These are phyloP conservation scores for Sporothrix dimorphospora DNA, from an alignment of 2,329 filamentous ascomycete genomes.

Conservation along the genomic window DNA sequence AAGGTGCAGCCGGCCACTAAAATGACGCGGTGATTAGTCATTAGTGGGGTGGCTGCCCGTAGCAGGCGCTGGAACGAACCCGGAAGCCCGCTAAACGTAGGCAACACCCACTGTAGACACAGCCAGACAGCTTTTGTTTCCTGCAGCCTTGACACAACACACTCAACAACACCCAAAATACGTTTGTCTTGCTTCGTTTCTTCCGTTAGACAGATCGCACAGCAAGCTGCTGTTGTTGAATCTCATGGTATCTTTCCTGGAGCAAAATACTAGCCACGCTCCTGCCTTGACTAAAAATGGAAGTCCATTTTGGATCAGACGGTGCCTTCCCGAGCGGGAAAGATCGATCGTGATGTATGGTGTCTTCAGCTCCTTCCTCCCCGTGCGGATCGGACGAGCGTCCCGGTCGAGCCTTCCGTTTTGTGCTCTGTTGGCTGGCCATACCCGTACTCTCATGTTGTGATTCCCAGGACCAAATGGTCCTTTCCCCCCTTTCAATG, in stretches of 20 bases:
- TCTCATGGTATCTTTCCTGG: background rate
- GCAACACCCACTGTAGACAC: background rate
- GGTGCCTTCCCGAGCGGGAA: background rate
- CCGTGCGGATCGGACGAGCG: background rate
- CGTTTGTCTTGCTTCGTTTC: background rate
- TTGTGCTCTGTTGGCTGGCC: background rate
- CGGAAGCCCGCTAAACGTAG: background rate
- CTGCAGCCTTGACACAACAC: background rate
- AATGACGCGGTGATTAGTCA: constrained; percentile 25
- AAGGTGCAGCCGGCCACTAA: background rate
- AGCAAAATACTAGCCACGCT: background rate
- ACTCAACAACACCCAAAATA: background rate
- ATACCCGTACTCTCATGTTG: background rate
- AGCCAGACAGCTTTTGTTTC: background rate
- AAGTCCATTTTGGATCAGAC: background rate
- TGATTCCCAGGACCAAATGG: background rate
- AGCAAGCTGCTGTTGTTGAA: background rate
- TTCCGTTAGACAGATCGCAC: background rate
- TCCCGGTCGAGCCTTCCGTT: background rate
- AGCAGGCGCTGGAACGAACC: background rate
- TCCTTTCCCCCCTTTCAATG: background rate
- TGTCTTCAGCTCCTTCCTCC: background rate
- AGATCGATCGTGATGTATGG: background rate
- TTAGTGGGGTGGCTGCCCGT: constrained; percentile 1
- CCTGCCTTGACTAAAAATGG: background rate